phyloP scores from a whole-genome alignment of 2,329 filamentous ascomycete genomes.

The Fusarium sp. region DNA sequence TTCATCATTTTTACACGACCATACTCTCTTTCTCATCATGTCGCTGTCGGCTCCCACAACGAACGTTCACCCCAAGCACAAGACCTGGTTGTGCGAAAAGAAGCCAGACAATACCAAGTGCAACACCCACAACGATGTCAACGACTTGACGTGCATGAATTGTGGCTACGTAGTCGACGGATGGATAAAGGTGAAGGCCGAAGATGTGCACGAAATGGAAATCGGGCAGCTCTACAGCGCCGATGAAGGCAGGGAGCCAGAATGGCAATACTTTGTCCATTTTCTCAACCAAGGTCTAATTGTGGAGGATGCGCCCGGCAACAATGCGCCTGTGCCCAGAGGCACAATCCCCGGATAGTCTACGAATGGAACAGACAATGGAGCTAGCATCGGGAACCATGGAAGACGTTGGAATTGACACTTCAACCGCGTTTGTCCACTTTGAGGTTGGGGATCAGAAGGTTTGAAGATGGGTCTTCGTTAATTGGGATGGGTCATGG shows the following conservation, averaged over 20 bases:
- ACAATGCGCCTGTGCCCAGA: neutral
- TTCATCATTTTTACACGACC: neutral
- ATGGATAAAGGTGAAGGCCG: neutral
- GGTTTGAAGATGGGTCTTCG: neutral
- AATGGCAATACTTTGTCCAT: neutral
- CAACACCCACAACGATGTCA: neutral
- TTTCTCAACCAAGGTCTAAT: neutral
- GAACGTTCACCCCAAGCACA: neutral
- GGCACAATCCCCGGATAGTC: neutral
- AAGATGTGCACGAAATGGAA: neutral
- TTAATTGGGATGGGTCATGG: neutral
- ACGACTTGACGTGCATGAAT: accelerated
- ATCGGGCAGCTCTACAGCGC: neutral
- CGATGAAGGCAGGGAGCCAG: neutral
- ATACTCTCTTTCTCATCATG: neutral
- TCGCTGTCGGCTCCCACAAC: neutral
- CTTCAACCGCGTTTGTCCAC: neutral
- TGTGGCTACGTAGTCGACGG: neutral
- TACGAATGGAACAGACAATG: neutral
- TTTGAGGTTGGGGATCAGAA: neutral
- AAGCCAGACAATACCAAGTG: neutral
- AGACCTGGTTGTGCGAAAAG: neutral
- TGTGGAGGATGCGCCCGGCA: neutral
- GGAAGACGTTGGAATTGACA: neutral
- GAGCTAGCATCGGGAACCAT: neutral